These are phyloP conservation scores for Hypomontagnella monticulosa DNA, from an alignment of 495 filamentous ascomycete species.

Conservation along the genomic window DNA sequence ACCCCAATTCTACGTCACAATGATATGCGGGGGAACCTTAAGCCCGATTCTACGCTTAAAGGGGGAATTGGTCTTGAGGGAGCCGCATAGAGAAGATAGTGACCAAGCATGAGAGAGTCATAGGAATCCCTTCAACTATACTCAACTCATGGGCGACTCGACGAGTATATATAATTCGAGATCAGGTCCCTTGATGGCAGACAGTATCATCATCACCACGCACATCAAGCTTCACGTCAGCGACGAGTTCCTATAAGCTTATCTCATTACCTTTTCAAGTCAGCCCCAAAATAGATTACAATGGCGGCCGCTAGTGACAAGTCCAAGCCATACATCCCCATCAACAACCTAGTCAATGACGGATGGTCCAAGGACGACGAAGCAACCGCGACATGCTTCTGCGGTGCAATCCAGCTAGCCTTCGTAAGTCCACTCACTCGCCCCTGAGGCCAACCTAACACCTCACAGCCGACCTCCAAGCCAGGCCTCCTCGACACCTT, in stretches of 20 bases:
- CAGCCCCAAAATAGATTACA: neutral
- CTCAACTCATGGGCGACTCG: neutral
- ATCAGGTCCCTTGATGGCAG: constrained; percentile 8
- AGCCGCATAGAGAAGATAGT: neutral
- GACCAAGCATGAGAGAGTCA: neutral
- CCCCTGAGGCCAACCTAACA: constrained; percentile 3
- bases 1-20: constrained; percentile 1
- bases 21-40: constrained; percentile 10
- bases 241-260: too few species aligned
- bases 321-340: constrained; percentile 40
- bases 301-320: constrained; percentile 7
- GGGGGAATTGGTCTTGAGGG: neutral
- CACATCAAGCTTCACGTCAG: too few species aligned
- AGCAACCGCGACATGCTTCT: constrained; percentile 29
- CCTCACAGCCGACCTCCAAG: constrained; percentile 49
- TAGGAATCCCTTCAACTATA: neutral
- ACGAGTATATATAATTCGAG: constrained; percentile 11
- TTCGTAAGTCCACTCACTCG: constrained; percentile 50
- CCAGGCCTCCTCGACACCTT: constrained; percentile 60
- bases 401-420: constrained; percentile 61
- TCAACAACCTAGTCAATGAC: constrained; percentile 43
- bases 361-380: constrained; percentile 46
- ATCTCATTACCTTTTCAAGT: too few species aligned
- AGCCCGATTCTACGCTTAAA: constrained; percentile 16
- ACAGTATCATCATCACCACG: too few species aligned